Conservation (phyloP, 768 basidiomycete species). For the Amanita molliuscula region DNA sequence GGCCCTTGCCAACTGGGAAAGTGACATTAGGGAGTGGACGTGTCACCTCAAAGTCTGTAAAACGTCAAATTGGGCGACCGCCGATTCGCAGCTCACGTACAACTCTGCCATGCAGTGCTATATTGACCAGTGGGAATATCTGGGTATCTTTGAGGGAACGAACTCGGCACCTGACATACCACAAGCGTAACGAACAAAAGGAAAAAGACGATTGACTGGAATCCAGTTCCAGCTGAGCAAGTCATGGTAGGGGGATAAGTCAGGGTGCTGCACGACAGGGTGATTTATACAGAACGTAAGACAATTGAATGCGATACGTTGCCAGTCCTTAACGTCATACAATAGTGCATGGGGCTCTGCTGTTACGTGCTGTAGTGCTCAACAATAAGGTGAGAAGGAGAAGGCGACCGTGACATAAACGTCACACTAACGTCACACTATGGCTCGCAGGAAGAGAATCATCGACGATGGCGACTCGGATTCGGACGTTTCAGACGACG, state of each 20-base stretch:
- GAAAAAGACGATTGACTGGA: slow-evolving; percentile 8
- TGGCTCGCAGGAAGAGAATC: slow-evolving; percentile 71
- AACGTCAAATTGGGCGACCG: background rate
- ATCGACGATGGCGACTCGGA: slow-evolving; percentile 69
- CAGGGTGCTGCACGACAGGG: background rate
- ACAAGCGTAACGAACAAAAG: slow-evolving; percentile 13
- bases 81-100: slow-evolving; percentile 18
- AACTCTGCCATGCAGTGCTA: slow-evolving; percentile 51
- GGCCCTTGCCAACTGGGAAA: slow-evolving; percentile 27
- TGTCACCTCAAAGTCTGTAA: slow-evolving; percentile 51
- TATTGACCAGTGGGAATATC: slow-evolving; percentile 36
- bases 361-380: no score
- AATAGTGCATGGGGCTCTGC: no score
- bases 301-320: background rate
- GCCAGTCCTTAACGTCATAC: no score
- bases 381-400: no score
- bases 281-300: background rate
- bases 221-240: slow-evolving; percentile 6
- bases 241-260: slow-evolving; percentile 12
- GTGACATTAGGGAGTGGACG: slow-evolving; percentile 49
- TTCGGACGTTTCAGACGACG: slow-evolving; percentile 50
- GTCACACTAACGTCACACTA: slow-evolving; percentile 15
- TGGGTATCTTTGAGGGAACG: slow-evolving; percentile 39
- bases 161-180: slow-evolving; percentile 24
- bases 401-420: background rate